Evolutionary conservation across 140 eudicot species (phyloP), one percentile per base, ranked within the genome.

Genomic region (Senecio squalidus): DNA sequence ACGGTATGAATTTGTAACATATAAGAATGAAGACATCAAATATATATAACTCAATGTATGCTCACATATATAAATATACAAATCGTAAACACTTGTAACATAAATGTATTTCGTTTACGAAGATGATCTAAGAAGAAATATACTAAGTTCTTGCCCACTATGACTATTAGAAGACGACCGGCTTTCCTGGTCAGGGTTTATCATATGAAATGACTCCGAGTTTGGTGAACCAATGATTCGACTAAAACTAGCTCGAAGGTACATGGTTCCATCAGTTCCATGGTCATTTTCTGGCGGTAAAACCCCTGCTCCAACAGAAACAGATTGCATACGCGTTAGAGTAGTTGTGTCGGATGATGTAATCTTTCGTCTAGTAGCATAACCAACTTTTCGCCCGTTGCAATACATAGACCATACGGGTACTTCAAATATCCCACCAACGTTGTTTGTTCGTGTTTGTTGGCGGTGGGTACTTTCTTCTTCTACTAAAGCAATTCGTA

Each of bases 361-460:
- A 50, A 27, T 38, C 71, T 67, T 53, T 4, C 82, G 77, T 47
- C 76, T 68, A 6, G 70, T 31, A 24, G 86, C 82, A 24, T 62
- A 76, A 15, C 86, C 86, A 24, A 68, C 79, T 65, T 80, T 76
- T 56, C 80, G 52, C 22, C 86, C 86, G 6, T 80, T 76, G 52
- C 86, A 80, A 58, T 72, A 72, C 79, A 76, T 72, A 25, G 68
- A 57, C 86, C 86, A 80, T 1, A 76, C 64, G 13, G 86, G 86
- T 13, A 67, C 85, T 20, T 67, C 79, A 28, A 47, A 67, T 26
- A 80, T 74, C 46, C 75, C 58, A 17, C 75, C 53, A 6, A 54
- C 55, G 1, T 31, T 25, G 4, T 33, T 53, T 3, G 9, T 1
- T 5, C 63, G 68, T 17, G 27, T 38, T 38, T 27, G 78, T 1